A percentile compares a stretch with the other conserved stretches of the same genome.
phyloP scores from a whole-genome alignment of 2,329 filamentous ascomycete genomes.

The Allantophomopsis cytisporea region DNA sequence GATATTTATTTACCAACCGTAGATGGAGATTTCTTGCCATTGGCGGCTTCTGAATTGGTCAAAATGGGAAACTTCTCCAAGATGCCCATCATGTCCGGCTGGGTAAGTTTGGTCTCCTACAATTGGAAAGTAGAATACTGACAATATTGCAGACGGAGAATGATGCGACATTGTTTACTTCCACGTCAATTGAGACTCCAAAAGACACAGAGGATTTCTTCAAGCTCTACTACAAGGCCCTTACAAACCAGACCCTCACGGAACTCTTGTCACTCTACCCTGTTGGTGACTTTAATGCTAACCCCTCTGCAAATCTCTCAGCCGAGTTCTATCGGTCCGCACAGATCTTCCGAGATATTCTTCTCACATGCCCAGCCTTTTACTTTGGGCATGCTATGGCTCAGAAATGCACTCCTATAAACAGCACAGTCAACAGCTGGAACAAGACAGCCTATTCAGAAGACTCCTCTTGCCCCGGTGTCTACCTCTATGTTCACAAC shows the following conservation, averaged over 20 bases:
- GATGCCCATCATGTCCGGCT: slow-evolving; percentile 26
- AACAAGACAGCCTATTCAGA: too few species aligned
- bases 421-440: too few species aligned
- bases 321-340: slow-evolving; percentile 34
- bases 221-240: slow-evolving; percentile 21
- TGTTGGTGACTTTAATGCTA: slow-evolving; percentile 25
- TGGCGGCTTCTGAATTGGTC: slow-evolving; percentile 25
- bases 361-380: slow-evolving; percentile 33
- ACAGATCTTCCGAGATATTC: slow-evolving; percentile 34
- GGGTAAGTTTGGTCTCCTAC: slow-evolving; percentile 13
- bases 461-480: slow-evolving; percentile 19
- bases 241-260: slow-evolving; percentile 21
- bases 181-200: slow-evolving; percentile 22
- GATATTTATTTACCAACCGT: slow-evolving; percentile 36
- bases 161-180: slow-evolving; percentile 29
- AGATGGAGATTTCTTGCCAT: slow-evolving; percentile 34
- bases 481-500: slow-evolving; percentile 38
- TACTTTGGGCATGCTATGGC: slow-evolving; percentile 26
- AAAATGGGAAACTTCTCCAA: slow-evolving; percentile 25
- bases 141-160: slow-evolving; percentile 13
- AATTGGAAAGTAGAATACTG: too few species aligned
- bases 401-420: slow-evolving; percentile 4
- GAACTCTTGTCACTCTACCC: slow-evolving; percentile 36
- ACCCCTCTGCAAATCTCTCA: slow-evolving; percentile 23
- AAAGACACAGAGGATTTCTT: slow-evolving; percentile 26